These are phyloP conservation scores for Coprinellus aureogranulatus DNA, from an alignment of 768 basidiomycete genomes.

Conservation along the genomic window DNA sequence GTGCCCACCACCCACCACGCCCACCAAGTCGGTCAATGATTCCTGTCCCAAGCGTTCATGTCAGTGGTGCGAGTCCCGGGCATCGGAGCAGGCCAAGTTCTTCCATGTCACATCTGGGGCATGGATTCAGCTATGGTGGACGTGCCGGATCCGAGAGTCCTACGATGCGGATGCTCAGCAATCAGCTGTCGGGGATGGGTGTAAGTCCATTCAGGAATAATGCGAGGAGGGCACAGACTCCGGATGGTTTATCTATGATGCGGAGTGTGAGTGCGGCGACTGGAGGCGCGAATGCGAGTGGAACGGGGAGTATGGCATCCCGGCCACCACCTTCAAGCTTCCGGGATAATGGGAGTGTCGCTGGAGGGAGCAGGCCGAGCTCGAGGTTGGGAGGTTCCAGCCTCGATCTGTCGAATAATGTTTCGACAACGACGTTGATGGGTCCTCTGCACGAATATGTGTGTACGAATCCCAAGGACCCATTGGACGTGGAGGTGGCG, in stretches of 20 bases:
- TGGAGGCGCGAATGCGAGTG: conserved; percentile 15
- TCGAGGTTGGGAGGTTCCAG: not conserved
- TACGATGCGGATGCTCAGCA: conserved; percentile 6
- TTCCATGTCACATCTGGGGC: conserved; percentile 61
- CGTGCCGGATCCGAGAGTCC: conserved; percentile 14
- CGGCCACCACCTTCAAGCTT: conserved; percentile 76
- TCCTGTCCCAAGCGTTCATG: conserved; percentile 70
- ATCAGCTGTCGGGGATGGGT: not conserved
- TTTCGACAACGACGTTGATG: conserved; percentile 34
- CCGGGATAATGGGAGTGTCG: conserved; percentile 44
- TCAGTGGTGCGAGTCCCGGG: conserved; percentile 57
- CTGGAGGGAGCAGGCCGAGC: conserved; percentile 21
- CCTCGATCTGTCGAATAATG: not conserved
- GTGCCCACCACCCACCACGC: conserved; percentile 54
- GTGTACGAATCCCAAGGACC: conserved; percentile 67
- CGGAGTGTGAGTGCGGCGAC: conserved; percentile 42
- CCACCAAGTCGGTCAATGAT: conserved; percentile 85
- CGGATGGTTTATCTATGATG: conserved; percentile 40
- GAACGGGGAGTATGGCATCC: conserved; percentile 8
- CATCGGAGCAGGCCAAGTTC: conserved; percentile 49
- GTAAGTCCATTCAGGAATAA: conserved; percentile 4
- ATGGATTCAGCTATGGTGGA: not conserved
- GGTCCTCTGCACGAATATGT: conserved; percentile 60
- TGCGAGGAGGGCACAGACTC: conserved; percentile 53
- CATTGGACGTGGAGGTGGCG: conserved; percentile 80